Evolutionary conservation across 305 asterid genomes (phyloP).

Genomic region (Salvia sclarea): DNA sequence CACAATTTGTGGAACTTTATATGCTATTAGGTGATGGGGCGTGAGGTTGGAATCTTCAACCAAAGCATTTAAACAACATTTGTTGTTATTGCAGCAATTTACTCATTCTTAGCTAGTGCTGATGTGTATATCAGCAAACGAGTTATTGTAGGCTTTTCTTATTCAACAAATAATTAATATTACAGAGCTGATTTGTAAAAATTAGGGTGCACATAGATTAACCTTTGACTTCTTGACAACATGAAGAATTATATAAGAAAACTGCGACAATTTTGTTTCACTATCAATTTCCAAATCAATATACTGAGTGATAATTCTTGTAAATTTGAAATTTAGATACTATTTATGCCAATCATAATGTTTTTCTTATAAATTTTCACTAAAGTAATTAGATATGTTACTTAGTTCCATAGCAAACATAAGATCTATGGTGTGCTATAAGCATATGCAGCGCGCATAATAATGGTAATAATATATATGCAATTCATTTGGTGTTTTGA

Average conservation of each 20-base stretch:
- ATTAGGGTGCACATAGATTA: neutral
- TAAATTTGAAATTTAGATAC: neutral
- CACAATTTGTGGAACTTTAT: neutral
- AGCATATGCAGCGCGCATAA: neutral
- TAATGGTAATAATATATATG: neutral
- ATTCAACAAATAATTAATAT: neutral
- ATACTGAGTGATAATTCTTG: neutral
- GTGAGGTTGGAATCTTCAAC: slow-evolving; percentile 17
- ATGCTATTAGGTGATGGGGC: neutral
- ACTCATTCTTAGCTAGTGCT: neutral
- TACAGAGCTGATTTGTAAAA: neutral
- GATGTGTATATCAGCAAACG: neutral
- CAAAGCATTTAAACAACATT: neutral
- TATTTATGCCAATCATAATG: neutral
- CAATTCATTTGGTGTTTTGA: neutral
- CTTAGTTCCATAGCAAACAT: neutral
- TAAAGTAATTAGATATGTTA: neutral
- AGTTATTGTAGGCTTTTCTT: neutral
- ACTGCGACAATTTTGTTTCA: neutral
- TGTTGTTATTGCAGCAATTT: neutral
- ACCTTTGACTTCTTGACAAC: neutral
- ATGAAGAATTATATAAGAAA: neutral
- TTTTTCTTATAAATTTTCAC: neutral
- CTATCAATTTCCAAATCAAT: neutral
- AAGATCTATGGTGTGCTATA: neutral